phyloP scores from a whole-genome alignment of 805 yeast genomes.

The Hemisphaericaspora nanyangensis region DNA sequence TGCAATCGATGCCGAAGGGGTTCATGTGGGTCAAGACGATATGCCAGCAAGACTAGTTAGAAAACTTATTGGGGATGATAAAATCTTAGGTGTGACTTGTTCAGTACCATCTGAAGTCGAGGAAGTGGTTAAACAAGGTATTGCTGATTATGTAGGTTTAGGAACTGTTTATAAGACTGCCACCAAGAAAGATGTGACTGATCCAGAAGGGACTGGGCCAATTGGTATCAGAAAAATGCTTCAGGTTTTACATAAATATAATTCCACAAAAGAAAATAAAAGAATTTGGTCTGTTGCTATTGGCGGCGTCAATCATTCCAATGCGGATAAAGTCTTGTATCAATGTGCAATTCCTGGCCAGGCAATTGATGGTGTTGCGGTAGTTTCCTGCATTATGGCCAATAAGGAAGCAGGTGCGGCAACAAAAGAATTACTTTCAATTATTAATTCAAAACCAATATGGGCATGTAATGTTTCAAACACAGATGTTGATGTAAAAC shows the following conservation, averaged over 20 bases:
- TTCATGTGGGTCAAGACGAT: slow-evolving; percentile 92
- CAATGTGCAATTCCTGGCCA: slow-evolving; percentile 44
- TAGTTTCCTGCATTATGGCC: slow-evolving; percentile 84
- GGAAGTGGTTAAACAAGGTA: slow-evolving; percentile 44
- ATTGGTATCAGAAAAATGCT: slow-evolving; percentile 58
- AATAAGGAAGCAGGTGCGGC: slow-evolving; percentile 48
- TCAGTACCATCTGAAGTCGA: slow-evolving; percentile 54
- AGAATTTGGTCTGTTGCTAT: slow-evolving; percentile 66
- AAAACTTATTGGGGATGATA: slow-evolving; percentile 62
- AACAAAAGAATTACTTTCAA: slow-evolving; percentile 34
- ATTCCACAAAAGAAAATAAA: slow-evolving; percentile 20
- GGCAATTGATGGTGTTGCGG: slow-evolving; percentile 75
- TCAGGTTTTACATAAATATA: slow-evolving; percentile 33
- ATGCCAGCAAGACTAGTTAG: slow-evolving; percentile 63
- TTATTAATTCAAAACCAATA: slow-evolving; percentile 21
- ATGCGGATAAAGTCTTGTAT: slow-evolving; percentile 55
- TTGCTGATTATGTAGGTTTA: slow-evolving; percentile 79
- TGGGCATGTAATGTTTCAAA: slow-evolving; percentile 1
- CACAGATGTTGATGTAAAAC: not conserved
- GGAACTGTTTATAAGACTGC: slow-evolving; percentile 74
- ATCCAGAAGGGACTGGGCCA: slow-evolving; percentile 56
- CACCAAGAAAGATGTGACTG: slow-evolving; percentile 58
- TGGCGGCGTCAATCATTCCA: slow-evolving; percentile 70
- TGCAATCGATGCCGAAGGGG: slow-evolving; percentile 86
- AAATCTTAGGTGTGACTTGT: slow-evolving; percentile 78